Evolutionary conservation across 2,329 filamentous ascomycete species (phyloP).

Genomic region (Trichoderma koningii): DNA sequence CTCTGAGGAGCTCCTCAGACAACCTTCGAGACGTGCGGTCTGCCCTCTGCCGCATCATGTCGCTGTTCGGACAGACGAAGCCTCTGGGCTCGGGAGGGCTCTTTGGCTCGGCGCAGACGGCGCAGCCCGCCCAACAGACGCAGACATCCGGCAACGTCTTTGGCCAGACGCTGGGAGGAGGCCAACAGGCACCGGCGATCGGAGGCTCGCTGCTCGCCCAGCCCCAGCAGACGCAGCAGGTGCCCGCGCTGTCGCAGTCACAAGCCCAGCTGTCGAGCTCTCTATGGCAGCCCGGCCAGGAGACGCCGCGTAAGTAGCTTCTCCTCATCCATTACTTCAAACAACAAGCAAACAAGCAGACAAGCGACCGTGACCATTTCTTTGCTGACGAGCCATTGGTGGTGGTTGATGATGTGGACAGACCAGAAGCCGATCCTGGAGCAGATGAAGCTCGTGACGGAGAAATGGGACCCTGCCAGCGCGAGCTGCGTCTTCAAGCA

Average conservation of each 20-base stretch:
- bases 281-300: constrained; percentile 56
- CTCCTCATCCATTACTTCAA: too few relatives aligned
- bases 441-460: constrained; percentile 68
- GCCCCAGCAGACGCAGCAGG: constrained; percentile 46
- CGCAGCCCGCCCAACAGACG: constrained; percentile 38
- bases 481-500: constrained; percentile 74
- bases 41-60: constrained; percentile 34
- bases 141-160: constrained; percentile 35
- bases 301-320: constrained; percentile 49
- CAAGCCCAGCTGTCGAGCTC: constrained; percentile 53
- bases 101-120: constrained; percentile 45
- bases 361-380: too few relatives aligned
- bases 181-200: constrained; percentile 44
- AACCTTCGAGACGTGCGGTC: constrained; percentile 20
- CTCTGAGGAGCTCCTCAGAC: constrained; percentile 25
- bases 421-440: constrained; percentile 72
- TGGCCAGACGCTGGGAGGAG: constrained; percentile 36
- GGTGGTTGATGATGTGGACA: constrained; percentile 28
- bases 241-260: constrained; percentile 48
- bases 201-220: constrained; percentile 40
- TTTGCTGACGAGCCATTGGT: not conserved
- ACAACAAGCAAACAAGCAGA: too few relatives aligned
- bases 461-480: constrained; percentile 73
- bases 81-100: constrained; percentile 38
- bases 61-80: constrained; percentile 47